Percentiles rank a stretch among this genome's conserved stretches.
Conservation (phyloP, 805 yeast species). For the Kuraishia piskuri region DNA sequence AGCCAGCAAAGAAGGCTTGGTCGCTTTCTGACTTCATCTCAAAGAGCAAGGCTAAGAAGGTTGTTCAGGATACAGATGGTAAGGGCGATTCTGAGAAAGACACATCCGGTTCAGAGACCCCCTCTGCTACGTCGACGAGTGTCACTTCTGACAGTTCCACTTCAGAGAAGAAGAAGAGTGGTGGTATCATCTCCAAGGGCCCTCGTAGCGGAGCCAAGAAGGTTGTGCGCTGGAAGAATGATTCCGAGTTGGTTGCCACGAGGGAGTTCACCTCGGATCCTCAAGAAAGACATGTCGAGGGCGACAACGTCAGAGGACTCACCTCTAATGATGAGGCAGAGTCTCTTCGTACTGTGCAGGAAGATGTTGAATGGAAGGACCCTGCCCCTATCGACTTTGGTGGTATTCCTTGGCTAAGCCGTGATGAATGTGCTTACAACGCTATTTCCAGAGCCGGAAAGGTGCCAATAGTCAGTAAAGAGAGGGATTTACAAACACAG, state of each 20-base stretch:
- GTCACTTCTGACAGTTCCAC: background rate
- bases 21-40: background rate
- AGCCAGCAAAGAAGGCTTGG: background rate
- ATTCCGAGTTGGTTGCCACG: background rate
- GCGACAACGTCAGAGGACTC: background rate
- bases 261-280: conserved; percentile 1
- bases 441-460: background rate
- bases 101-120: background rate
- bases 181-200: background rate
- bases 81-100: background rate
- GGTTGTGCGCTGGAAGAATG: conserved; percentile 1
- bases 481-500: background rate
- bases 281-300: background rate
- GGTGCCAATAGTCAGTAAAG: background rate
- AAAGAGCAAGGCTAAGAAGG: background rate
- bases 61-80: background rate
- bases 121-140: background rate
- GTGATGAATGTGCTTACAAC: background rate
- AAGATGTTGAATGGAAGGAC: conserved; percentile 1
- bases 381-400: background rate
- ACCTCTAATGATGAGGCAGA: background rate
- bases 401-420: conserved; percentile 1
- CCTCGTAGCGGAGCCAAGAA: background rate
- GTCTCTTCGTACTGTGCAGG: background rate
- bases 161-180: background rate